phyloP scores from a whole-genome alignment of 345 rosid genomes.

The Corchorus capsularis region DNA sequence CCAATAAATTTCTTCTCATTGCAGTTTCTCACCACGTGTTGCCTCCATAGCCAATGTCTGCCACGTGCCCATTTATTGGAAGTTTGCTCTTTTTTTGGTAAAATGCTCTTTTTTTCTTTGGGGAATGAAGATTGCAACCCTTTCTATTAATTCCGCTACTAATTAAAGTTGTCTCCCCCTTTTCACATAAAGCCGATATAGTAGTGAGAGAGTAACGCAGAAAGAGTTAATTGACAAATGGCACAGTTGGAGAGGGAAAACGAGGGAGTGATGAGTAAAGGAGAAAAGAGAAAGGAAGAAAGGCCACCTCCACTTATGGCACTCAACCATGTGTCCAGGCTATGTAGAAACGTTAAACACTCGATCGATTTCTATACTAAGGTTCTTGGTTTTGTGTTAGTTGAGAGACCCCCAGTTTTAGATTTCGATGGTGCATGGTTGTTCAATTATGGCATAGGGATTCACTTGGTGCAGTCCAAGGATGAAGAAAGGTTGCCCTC shows the following conservation, averaged over 20 bases:
- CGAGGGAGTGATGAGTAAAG: background rate
- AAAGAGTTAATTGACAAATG: too few relatives aligned
- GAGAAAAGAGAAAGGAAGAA: background rate
- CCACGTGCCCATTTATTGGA: background rate
- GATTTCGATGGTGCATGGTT: conserved; percentile 72
- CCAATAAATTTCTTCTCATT: background rate
- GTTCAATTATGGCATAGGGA: conserved; percentile 72
- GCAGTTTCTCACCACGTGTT: background rate
- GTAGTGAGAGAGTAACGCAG: too few relatives aligned
- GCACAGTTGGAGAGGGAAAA: too few relatives aligned
- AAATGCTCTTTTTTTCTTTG: background rate
- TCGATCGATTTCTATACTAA: conserved; percentile 61
- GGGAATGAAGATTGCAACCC: too few relatives aligned
- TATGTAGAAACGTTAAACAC: conserved; percentile 54
- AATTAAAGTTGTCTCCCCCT: too few relatives aligned
- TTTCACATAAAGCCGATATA: too few relatives aligned
- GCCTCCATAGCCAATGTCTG: background rate
- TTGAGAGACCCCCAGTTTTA: conserved; percentile 50
- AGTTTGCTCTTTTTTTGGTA: background rate
- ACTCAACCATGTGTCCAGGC: conserved; percentile 68
- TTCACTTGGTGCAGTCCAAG: conserved; percentile 59
- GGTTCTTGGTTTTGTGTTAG: conserved; percentile 61
- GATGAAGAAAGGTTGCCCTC: conserved; percentile 46
- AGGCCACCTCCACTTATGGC: conserved; percentile 51
- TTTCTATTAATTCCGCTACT: too few relatives aligned